phyloP scores from a whole-genome alignment of 495 filamentous ascomycete genomes.

The Cryomyces minteri region DNA sequence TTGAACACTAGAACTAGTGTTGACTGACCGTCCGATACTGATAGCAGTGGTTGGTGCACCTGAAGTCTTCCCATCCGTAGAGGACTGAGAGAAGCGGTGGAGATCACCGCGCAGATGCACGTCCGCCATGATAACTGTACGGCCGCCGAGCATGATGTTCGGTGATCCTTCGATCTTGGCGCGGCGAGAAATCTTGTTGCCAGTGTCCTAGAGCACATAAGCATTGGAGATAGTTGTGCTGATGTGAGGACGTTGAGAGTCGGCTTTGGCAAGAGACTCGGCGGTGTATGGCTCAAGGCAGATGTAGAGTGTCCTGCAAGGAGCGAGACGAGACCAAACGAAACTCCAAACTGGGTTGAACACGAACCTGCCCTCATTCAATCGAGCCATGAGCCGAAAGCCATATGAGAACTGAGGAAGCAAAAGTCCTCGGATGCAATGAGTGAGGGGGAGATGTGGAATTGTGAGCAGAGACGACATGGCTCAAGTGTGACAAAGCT shows the following conservation, averaged over 20 bases:
- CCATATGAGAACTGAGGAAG: too few relatives aligned
- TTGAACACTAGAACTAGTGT: not conserved
- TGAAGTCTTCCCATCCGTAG: slow-evolving; percentile 7
- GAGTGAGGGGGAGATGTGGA: too few relatives aligned
- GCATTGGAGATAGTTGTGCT: not conserved
- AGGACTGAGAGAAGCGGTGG: slow-evolving; percentile 20
- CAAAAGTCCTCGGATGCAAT: too few relatives aligned
- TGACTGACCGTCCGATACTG: slow-evolving; percentile 39
- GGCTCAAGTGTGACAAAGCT: too few relatives aligned
- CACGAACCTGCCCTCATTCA: too few relatives aligned
- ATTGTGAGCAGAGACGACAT: too few relatives aligned
- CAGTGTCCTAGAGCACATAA: slow-evolving; percentile 49
- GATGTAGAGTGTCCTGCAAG: not conserved
- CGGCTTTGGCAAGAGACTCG: not conserved
- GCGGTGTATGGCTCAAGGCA: not conserved
- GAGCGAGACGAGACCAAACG: not conserved
- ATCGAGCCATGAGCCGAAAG: too few relatives aligned
- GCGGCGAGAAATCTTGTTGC: slow-evolving; percentile 93
- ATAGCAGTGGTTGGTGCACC: slow-evolving; percentile 38
- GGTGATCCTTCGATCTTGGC: slow-evolving; percentile 81
- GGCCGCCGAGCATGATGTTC: slow-evolving; percentile 93
- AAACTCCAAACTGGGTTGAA: too few relatives aligned
- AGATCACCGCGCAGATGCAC: slow-evolving; percentile 88
- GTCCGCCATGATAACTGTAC: slow-evolving; percentile 82
- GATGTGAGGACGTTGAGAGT: not conserved